Conservation (phyloP, 345 rosid genomes). For the Camelina laxa region DNA sequence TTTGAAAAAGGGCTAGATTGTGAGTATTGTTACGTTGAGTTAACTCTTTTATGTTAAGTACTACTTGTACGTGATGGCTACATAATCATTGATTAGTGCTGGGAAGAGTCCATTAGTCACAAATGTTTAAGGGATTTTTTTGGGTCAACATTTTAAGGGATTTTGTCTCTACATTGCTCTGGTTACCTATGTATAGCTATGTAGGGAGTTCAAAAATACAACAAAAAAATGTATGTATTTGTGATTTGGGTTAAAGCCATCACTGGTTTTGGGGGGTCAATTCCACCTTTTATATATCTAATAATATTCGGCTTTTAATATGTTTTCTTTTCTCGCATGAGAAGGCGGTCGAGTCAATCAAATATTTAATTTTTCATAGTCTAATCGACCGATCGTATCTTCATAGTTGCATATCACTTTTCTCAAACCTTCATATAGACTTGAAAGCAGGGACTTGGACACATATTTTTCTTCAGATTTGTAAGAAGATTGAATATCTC, state of each 20-base stretch:
- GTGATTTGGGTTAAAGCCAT: constrained; percentile 3
- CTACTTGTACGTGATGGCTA: not conserved
- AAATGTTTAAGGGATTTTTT: constrained; percentile 2
- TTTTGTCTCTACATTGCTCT: constrained; percentile 13
- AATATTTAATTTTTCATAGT: constrained; percentile 14
- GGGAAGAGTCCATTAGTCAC: not conserved
- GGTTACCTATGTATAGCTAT: not conserved
- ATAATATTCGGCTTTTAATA: constrained; percentile 2
- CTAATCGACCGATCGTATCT: constrained; percentile 13
- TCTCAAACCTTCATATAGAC: constrained; percentile 21
- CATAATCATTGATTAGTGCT: not conserved
- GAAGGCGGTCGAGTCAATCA: constrained; percentile 34
- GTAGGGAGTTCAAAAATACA: not conserved
- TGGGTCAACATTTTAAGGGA: constrained; percentile 9
- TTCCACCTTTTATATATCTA: not conserved
- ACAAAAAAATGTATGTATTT: not conserved
- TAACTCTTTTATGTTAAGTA: not conserved
- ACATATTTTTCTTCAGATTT: constrained; percentile 10
- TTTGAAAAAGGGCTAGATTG: too few relatives aligned
- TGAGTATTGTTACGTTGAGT: constrained; percentile 4
- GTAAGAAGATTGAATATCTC: not conserved
- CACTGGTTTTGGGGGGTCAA: constrained; percentile 11
- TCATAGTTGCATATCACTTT: constrained; percentile 22
- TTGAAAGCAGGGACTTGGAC: not conserved
- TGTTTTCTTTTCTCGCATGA: constrained; percentile 36